Base-by-base conservation (phyloP, 1,284 basidiomycete species). In the Ustilago trichophora region DNA sequence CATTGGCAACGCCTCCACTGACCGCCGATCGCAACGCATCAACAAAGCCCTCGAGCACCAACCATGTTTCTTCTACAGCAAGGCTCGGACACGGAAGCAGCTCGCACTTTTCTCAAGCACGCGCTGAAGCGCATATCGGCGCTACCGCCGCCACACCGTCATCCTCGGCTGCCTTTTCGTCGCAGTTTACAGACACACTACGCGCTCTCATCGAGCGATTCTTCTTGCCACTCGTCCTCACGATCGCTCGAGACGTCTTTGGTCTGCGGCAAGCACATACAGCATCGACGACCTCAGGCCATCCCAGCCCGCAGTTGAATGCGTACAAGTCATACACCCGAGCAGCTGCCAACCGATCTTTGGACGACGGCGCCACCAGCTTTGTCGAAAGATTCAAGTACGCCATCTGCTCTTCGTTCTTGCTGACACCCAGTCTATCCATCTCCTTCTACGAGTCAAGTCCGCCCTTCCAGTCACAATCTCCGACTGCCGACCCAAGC, bases 351-450 rank as follows among this genome's bases (percentile, higher is more conserved):
- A 37, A 26, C 16, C 0, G 32, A 27, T 18, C 21, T 3, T 29
- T 36, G 4, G 33, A 57, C 25, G 48, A 49, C 16, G 37, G 36
- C n/a, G 33, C 22, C 24, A 37, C 36, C 12, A 42, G 45, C 36
- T 80, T 79, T 41, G 57, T 70, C 6, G 78, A 80, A 40, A 55
- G 42, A n/a, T 78, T 80, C 70, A 78, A 77, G 38, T 75, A 75
- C 33, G 47, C 56, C 41, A 60, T 80, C 43, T 78, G 75, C 51
- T 77, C 78, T 5, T 79, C 77, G 6, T 78, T 75, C 48, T 71
- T 80, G 18, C 68, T 80, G 26, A 76, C 76, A 3, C 56, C 74
- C 6, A 72, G 56, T 31, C 66, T 80, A 22, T 78, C 77, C 16
- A 78, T 80, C 33, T 78, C 76, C 11, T 72, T 74, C 47, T 80